phyloP scores from a whole-genome alignment of 169 alveolate genomes.

The Plasmodium chabaudi region DNA sequence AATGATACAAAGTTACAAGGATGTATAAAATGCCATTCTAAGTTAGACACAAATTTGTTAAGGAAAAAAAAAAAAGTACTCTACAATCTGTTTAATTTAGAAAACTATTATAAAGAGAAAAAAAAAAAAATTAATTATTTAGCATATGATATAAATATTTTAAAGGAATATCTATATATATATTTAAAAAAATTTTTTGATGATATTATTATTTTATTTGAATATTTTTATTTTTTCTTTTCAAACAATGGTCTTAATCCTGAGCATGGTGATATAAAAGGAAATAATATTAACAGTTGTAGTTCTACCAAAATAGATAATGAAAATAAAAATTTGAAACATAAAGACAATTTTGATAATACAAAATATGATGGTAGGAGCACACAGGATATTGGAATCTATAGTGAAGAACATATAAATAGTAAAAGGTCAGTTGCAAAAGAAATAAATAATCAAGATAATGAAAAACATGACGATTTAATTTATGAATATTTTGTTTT shows the following conservation, averaged over 20 bases:
- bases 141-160: slow-evolving; percentile 44
- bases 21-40: slow-evolving; percentile 10
- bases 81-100: slow-evolving; percentile 1
- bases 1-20: not conserved
- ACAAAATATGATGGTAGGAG: not conserved
- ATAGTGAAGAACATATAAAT: no score
- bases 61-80: slow-evolving; percentile 22
- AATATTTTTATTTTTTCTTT: slow-evolving; percentile 30
- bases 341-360: not conserved
- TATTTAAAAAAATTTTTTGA: slow-evolving; percentile 64
- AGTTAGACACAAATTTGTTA: slow-evolving; percentile 1
- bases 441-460: not conserved
- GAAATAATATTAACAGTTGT: no score
- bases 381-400: not conserved
- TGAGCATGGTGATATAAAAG: no score
- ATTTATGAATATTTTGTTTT: slow-evolving; percentile 10
- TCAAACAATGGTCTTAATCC: not conserved
- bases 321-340: not conserved
- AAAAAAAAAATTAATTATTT: slow-evolving; percentile 21
- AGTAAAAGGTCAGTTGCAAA: not conserved
- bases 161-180: slow-evolving; percentile 55
- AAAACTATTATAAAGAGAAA: slow-evolving; percentile 49
- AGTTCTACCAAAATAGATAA: not conserved
- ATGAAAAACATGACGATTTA: slow-evolving; percentile 18
- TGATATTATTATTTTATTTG: slow-evolving; percentile 51